These are phyloP conservation scores for Paraconiothyrium sp. DNA, from an alignment of 2,329 filamentous ascomycete species.

Conservation along the genomic window DNA sequence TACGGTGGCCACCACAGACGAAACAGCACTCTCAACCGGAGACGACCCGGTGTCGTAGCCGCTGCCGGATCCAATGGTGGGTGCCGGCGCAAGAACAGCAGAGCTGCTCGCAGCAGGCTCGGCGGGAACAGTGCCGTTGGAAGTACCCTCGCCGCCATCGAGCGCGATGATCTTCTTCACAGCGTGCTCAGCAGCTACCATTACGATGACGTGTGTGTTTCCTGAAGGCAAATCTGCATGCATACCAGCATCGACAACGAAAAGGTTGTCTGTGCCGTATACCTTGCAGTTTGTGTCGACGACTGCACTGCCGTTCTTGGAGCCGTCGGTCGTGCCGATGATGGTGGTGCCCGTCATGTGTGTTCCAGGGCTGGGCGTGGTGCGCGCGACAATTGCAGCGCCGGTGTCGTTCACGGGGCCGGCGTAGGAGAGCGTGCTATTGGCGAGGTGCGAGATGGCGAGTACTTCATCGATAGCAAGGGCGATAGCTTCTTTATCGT, in stretches of 20 bases:
- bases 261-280: slow-evolving; percentile 54
- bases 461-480: slow-evolving; percentile 57
- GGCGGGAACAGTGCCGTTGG: slow-evolving; percentile 2
- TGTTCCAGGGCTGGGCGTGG: slow-evolving; percentile 26
- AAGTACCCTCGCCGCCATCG: slow-evolving; percentile 4
- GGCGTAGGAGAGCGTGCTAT: slow-evolving; percentile 26
- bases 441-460: slow-evolving; percentile 26
- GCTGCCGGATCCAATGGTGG: neutral
- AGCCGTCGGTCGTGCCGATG: slow-evolving; percentile 66
- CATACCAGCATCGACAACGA: slow-evolving; percentile 70
- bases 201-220: slow-evolving; percentile 71
- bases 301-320: slow-evolving; percentile 64
- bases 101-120: neutral
- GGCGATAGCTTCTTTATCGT: slow-evolving; percentile 41
- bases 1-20: neutral
- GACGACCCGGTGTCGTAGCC: slow-evolving; percentile 3
- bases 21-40: neutral
- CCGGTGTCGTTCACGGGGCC: slow-evolving; percentile 46
- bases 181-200: slow-evolving; percentile 69
- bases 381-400: slow-evolving; percentile 50
- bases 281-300: slow-evolving; percentile 72
- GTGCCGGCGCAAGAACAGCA: neutral
- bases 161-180: slow-evolving; percentile 57
- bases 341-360: slow-evolving; percentile 51
- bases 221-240: slow-evolving; percentile 73